Evolutionary conservation across 768 basidiomycete species (phyloP).

Genomic region (Lyophyllum decastes): DNA sequence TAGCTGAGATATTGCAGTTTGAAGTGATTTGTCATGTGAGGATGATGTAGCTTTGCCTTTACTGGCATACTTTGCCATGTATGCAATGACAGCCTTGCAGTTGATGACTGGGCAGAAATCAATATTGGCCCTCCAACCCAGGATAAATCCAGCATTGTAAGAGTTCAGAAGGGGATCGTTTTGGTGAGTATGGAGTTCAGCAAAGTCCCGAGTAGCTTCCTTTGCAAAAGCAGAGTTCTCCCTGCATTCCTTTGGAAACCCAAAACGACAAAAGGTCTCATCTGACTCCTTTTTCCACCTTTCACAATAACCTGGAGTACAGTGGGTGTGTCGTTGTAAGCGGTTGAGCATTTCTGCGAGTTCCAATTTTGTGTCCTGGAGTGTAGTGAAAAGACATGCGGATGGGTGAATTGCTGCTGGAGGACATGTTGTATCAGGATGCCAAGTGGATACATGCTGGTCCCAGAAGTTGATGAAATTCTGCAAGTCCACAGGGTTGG

Average conservation of each 20-base stretch:
- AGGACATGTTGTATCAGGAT: neutral
- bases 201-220: conserved; percentile 6
- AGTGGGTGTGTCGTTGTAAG: neutral
- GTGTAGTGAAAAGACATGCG: neutral
- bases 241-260: conserved; percentile 15
- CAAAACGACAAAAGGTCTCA: conserved; percentile 9
- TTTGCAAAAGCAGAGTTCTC: neutral
- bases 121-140: conserved; percentile 25
- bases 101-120: conserved; percentile 12
- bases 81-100: conserved; percentile 11
- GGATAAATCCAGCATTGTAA: conserved; percentile 19
- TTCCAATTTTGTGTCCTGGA: neutral
- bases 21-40: conserved; percentile 2
- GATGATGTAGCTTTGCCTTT: conserved; percentile 6
- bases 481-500: conserved; percentile 6
- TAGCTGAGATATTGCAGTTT: conserved; percentile 5
- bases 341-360: conserved; percentile 2
- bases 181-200: conserved; percentile 11
- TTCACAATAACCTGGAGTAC: conserved; percentile 4
- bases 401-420: conserved; percentile 9
- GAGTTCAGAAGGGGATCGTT: conserved; percentile 23
- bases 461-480: conserved; percentile 6
- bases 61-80: conserved; percentile 13
- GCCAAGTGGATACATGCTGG: neutral
- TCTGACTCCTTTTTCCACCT: neutral